phyloP scores from a whole-genome alignment of 192 early-diverging fungal species.

The Gonapodya prolifera region DNA sequence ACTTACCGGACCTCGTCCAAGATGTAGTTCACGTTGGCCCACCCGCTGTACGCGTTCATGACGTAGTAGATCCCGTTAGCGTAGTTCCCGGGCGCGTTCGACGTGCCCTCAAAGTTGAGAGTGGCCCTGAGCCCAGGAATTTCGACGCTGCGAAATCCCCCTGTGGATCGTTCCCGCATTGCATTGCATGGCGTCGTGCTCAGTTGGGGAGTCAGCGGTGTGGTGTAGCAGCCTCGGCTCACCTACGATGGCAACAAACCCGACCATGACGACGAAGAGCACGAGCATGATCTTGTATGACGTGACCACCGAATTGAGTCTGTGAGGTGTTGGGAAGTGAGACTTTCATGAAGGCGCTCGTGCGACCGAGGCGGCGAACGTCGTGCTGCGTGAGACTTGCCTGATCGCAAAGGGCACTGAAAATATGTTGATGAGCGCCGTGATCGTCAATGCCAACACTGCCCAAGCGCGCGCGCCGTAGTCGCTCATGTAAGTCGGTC shows the following conservation, averaged over 20 bases:
- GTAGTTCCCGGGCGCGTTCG: slow-evolving; percentile 24
- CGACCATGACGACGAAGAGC: slow-evolving; percentile 50
- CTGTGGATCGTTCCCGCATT: no score
- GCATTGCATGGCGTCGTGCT: no score
- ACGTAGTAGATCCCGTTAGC: slow-evolving; percentile 37
- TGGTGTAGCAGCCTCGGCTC: slow-evolving; percentile 9
- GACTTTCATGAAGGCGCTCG: no score
- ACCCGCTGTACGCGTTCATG: slow-evolving; percentile 45
- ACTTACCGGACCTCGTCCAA: slow-evolving; percentile 63
- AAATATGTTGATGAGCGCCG: slow-evolving; percentile 10
- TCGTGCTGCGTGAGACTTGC: background rate
- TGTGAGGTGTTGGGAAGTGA: no score
- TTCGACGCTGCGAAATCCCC: slow-evolving; percentile 12
- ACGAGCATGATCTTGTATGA: slow-evolving; percentile 47
- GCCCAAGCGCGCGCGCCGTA: background rate
- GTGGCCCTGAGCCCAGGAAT: slow-evolving; percentile 27
- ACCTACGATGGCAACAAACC: slow-evolving; percentile 50
- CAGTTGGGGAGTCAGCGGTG: no score
- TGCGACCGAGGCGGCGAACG: no score
- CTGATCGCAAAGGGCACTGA: background rate
- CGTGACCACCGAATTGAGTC: background rate
- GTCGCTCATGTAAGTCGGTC: background rate
- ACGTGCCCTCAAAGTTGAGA: slow-evolving; percentile 51
- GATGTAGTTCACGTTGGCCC: slow-evolving; percentile 69
- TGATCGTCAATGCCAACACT: background rate